Base-by-base conservation (phyloP, 371 early-diverging fungal genomes). In the Mortierella sp. region DNA sequence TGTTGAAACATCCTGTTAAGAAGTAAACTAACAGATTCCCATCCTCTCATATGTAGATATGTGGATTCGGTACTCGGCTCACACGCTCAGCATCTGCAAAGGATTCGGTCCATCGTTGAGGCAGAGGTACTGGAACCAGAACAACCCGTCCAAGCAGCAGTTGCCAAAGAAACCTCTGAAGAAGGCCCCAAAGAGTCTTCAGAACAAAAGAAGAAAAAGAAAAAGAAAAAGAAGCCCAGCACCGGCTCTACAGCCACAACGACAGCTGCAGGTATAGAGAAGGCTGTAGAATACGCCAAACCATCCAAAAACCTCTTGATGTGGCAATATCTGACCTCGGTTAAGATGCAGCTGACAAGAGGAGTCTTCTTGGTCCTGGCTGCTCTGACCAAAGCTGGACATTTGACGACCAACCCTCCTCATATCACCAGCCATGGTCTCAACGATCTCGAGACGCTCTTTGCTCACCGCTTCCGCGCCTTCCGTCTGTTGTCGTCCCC, bases 381-480 rank as follows among this genome's bases (percentile, higher is more conserved):
- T 5, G 88, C 89, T 13, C 75, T 91, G 5, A 82, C 88, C 53
- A 82, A 89, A 54, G 82, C 86, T 21, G 82, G 88, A 0, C 90
- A 91, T 54, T 78, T 92, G n/a, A 79, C 82, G 14, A 73, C 82
- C 5, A 87, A 89, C 0, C 77, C 82, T 28, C 82, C 88, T 21
- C 89, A 86, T 46, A 64, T 82, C 14, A 77, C 57, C 14, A 77
- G 76, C 55, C 86, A 86, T 75, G 86, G 88, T 0, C 90, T 91
- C 78, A 93, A 94, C 72, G 89, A 92, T 77, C 89, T 90, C 48
- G 82, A 88, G 64, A 91, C 93, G 0, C 87, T 92, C 19, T 93
- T 89, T 73, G 75, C 71, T 2, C 95, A 94, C 54, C 90, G 95
- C 16, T 93, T 94, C 76, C 92, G 93, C 43, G 78, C 91, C 13